phyloP scores from a whole-genome alignment of 768 basidiomycete genomes.

The Coprinellus micaceus region DNA sequence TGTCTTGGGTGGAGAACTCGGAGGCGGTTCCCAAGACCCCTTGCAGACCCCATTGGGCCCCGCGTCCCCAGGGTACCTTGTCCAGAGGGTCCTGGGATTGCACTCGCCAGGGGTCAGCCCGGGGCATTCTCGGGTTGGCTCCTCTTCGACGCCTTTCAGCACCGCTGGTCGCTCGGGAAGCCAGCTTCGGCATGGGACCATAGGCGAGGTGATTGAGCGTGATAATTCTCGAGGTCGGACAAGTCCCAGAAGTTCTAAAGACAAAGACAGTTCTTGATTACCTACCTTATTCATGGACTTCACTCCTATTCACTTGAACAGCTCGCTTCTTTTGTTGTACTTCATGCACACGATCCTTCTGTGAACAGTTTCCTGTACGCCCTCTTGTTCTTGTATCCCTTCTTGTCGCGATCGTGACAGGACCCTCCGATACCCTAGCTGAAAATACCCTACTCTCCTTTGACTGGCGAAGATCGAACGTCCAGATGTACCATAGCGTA shows the following conservation, averaged over 20 bases:
- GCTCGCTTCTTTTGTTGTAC: not conserved
- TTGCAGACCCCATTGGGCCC: conserved; percentile 9
- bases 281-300: not conserved
- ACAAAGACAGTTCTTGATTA: too few species aligned
- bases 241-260: not conserved
- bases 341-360: not conserved
- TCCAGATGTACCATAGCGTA: too few species aligned
- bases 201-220: not conserved
- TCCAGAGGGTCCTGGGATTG: conserved; percentile 28
- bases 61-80: conserved; percentile 18
- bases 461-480: too few species aligned
- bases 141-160: conserved; percentile 32
- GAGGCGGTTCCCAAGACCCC: conserved; percentile 7
- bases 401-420: too few species aligned
- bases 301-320: too few species aligned
- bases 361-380: too few species aligned
- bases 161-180: not conserved
- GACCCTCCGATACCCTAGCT: too few species aligned
- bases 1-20: not conserved
- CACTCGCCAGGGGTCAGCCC: conserved; percentile 16
- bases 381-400: not conserved
- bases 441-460: too few species aligned
- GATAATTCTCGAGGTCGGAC: not conserved
- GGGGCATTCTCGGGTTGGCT: conserved; percentile 13
- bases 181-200: not conserved